Evolutionary conservation across 1,284 basidiomycete species (phyloP).

Genomic region (Puccinia horiana): DNA sequence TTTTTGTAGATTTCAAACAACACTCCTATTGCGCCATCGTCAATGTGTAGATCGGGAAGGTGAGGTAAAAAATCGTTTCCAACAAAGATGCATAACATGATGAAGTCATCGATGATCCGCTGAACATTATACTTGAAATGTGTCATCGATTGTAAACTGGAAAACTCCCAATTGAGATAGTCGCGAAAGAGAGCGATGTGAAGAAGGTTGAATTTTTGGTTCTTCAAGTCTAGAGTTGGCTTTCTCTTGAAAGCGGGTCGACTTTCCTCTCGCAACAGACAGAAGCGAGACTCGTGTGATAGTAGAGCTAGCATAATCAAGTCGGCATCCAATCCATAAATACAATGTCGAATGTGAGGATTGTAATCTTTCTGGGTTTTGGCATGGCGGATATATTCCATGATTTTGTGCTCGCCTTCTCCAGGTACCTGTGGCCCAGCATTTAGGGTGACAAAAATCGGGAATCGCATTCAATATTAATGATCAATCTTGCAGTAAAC

Average conservation of each 20-base stretch:
- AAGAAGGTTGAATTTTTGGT: constrained; percentile 55
- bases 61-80: constrained; percentile 58
- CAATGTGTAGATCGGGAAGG: constrained; percentile 58
- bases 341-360: constrained; percentile 89
- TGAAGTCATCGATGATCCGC: constrained; percentile 59
- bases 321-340: constrained; percentile 98
- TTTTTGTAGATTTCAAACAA: constrained; percentile 58
- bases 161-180: constrained; percentile 58
- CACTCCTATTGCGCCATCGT: constrained; percentile 57
- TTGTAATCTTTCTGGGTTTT: constrained; percentile 94
- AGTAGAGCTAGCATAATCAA: constrained; percentile 96
- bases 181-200: constrained; percentile 57
- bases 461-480: constrained; percentile 32
- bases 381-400: constrained; percentile 94
- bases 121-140: constrained; percentile 57
- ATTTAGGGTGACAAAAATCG: constrained; percentile 93
- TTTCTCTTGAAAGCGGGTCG: not conserved
- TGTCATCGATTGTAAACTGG: constrained; percentile 49
- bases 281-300: constrained; percentile 98
- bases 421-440: constrained; percentile 74
- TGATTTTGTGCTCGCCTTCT: constrained; percentile 99
- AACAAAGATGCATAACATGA: constrained; percentile 58
- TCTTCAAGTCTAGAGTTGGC: not conserved
- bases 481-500: constrained; percentile 52
- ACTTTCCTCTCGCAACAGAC: constrained; percentile 93